These are phyloP conservation scores for Wickerhamiella occidentalis DNA, from an alignment of 805 yeast genomes.

Conservation along the genomic window DNA sequence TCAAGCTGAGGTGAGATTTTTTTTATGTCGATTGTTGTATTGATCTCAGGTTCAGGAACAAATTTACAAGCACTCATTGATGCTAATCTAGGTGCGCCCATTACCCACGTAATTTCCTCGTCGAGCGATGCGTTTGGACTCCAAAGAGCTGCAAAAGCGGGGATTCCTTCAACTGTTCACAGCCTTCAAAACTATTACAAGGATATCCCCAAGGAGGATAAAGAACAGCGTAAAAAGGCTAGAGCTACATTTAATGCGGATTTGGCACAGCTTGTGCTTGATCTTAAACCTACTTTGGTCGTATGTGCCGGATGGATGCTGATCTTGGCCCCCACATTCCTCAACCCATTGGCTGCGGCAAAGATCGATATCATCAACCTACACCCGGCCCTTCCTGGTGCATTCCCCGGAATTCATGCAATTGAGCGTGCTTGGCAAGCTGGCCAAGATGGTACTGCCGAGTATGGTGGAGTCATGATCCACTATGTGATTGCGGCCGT, in stretches of 20 bases:
- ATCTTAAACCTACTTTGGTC: slow-evolving; percentile 59
- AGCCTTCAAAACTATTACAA: slow-evolving; percentile 60
- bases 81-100: slow-evolving; percentile 40
- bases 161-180: slow-evolving; percentile 61
- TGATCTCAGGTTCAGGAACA: slow-evolving; percentile 93
- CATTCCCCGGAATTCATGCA: slow-evolving; percentile 94
- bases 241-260: slow-evolving; percentile 67
- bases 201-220: slow-evolving; percentile 60
- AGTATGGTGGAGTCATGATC: slow-evolving; percentile 87
- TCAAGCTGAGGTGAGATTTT: not conserved
- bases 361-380: slow-evolving; percentile 74
- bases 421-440: slow-evolving; percentile 94
- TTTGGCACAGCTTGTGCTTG: slow-evolving; percentile 53
- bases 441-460: slow-evolving; percentile 69
- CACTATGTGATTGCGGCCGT: slow-evolving; percentile 95
- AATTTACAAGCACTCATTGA: slow-evolving; percentile 90
- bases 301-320: slow-evolving; percentile 99
- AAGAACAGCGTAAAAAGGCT: slow-evolving; percentile 42
- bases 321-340: slow-evolving; percentile 66
- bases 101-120: slow-evolving; percentile 75
- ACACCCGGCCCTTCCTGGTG: slow-evolving; percentile 96
- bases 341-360: slow-evolving; percentile 48
- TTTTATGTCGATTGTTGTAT: slow-evolving; percentile 43
- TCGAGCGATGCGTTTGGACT: slow-evolving; percentile 79
- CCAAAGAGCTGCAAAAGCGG: slow-evolving; percentile 56